Conservation (phyloP, 2,329 filamentous ascomycete species). For the Tolypocladium paradoxum region DNA sequence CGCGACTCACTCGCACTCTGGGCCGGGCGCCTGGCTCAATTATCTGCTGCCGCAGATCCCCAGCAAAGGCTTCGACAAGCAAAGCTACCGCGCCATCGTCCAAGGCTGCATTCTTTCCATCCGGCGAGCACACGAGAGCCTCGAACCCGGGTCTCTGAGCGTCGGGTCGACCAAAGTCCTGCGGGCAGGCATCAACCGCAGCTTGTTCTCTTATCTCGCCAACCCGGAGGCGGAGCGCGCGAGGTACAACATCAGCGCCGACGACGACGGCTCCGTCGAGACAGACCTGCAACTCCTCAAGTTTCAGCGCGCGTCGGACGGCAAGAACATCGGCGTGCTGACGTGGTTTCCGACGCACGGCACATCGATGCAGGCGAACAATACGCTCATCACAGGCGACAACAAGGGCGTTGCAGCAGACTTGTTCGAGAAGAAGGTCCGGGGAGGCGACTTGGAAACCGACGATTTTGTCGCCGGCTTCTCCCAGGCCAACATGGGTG, state of each 20-base stretch:
- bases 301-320: slow-evolving; percentile 60
- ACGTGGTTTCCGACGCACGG: slow-evolving; percentile 90
- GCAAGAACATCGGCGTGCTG: slow-evolving; percentile 66
- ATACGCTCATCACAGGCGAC: slow-evolving; percentile 78
- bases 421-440: slow-evolving; percentile 65
- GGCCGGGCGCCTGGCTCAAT: slow-evolving; percentile 84
- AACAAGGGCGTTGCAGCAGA: slow-evolving; percentile 88
- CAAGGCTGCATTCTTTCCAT: slow-evolving; percentile 74
- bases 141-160: slow-evolving; percentile 49
- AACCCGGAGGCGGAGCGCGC: slow-evolving; percentile 66
- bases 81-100: slow-evolving; percentile 80
- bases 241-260: slow-evolving; percentile 40
- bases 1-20: slow-evolving; percentile 83
- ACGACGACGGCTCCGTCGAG: slow-evolving; percentile 42
- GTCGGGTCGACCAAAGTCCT: slow-evolving; percentile 50
- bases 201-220: slow-evolving; percentile 71
- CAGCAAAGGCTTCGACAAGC: slow-evolving; percentile 71
- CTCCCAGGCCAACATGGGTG: slow-evolving; percentile 82
- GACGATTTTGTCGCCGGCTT: slow-evolving; percentile 78
- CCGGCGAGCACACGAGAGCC: slow-evolving; percentile 57
- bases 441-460: slow-evolving; percentile 41
- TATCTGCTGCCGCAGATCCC: slow-evolving; percentile 86
- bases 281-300: slow-evolving; percentile 70
- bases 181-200: slow-evolving; percentile 73
- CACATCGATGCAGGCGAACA: slow-evolving; percentile 82